Conservation (phyloP, 2,329 filamentous ascomycete species). For the Aspergillus sojae region DNA sequence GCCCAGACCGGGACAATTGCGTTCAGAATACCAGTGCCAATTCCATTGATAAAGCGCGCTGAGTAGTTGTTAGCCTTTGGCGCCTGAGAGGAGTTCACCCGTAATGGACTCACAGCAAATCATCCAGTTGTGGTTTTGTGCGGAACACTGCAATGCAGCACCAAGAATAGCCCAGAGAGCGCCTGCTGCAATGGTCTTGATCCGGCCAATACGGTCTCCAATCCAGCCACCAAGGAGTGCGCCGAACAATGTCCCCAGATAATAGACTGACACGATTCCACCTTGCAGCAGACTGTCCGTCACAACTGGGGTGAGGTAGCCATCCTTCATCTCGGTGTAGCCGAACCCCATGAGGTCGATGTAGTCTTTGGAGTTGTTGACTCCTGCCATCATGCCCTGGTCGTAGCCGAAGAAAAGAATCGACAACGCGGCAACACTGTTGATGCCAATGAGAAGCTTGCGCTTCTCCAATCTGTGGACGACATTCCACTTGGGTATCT, state of each 20-base stretch:
- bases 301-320: constrained; percentile 54
- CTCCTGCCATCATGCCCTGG: constrained; percentile 61
- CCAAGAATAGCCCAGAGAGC: constrained; percentile 62
- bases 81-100: too few species aligned
- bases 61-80: not conserved
- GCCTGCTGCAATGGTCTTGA: constrained; percentile 65
- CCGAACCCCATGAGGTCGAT: constrained; percentile 67
- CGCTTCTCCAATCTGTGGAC: constrained; percentile 59
- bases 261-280: constrained; percentile 62
- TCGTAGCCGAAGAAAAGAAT: constrained; percentile 71
- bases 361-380: constrained; percentile 68
- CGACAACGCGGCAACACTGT: constrained; percentile 64
- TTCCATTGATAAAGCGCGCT: constrained; percentile 64
- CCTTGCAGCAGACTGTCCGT: constrained; percentile 64
- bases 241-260: constrained; percentile 66
- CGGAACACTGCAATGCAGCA: constrained; percentile 65
- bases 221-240: constrained; percentile 65
- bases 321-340: constrained; percentile 54
- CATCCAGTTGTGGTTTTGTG: constrained; percentile 71
- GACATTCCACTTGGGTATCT: constrained; percentile 50
- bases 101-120: constrained; percentile 57
- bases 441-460: constrained; percentile 62
- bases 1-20: constrained; percentile 73
- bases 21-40: constrained; percentile 71
- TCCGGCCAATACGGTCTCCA: constrained; percentile 64